Evolutionary conservation across 2,329 filamentous ascomycete genomes (phyloP).

Genomic region (Bertia moriformis): DNA sequence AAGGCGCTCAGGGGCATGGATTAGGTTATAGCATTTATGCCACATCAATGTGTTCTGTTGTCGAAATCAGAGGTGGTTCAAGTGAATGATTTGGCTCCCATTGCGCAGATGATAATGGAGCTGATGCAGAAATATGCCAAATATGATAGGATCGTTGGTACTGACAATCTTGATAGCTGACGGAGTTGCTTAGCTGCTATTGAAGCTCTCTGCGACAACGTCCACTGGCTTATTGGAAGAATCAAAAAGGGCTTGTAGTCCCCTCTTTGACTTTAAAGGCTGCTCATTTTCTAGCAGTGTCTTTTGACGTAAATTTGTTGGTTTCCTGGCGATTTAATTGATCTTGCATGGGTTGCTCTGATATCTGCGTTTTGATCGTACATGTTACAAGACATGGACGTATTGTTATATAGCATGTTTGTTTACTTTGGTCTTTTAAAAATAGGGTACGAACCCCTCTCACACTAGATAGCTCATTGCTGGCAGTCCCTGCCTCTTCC

Average conservation of each 20-base stretch:
- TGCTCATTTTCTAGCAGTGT: conserved; percentile 5
- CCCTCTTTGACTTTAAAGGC: background rate
- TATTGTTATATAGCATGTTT: too few relatives aligned
- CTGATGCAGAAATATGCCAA: conserved; percentile 17
- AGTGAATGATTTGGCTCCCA: background rate
- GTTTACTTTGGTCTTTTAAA: too few relatives aligned
- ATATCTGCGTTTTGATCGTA: conserved; percentile 8
- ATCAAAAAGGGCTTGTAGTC: background rate
- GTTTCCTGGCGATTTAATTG: conserved; percentile 5
- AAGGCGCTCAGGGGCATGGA: too few relatives aligned
- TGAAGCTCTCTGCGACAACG: conserved; percentile 11
- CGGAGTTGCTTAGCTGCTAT: conserved; percentile 9
- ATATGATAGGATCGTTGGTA: conserved; percentile 11
- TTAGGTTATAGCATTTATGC: too few relatives aligned
- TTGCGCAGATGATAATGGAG: conserved; percentile 11
- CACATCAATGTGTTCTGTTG: too few relatives aligned
- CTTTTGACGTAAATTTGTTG: conserved; percentile 6
- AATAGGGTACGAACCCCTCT: too few relatives aligned
- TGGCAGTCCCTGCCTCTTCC: too few relatives aligned
- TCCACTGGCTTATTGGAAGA: conserved; percentile 5
- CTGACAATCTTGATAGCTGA: conserved; percentile 13
- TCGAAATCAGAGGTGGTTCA: too few relatives aligned
- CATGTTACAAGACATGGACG: too few relatives aligned
- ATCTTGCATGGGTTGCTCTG: conserved; percentile 7
- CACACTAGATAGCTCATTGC: too few relatives aligned